These are phyloP conservation scores for Stephanodiscus triporus DNA, from an alignment of 108 stramenopile genomes.

Conservation along the genomic window DNA sequence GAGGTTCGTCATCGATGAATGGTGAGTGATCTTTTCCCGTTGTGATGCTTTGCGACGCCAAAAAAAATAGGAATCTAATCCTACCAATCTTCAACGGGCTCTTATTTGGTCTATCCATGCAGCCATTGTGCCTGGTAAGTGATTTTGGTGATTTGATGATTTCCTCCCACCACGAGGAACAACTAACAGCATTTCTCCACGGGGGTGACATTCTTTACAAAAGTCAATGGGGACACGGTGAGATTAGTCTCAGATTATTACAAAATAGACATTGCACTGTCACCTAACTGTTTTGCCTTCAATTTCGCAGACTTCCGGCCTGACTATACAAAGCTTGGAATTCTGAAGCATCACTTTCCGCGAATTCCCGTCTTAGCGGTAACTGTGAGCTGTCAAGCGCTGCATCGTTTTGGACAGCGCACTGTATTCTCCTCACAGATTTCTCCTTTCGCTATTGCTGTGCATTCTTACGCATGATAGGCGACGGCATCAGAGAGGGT, in stretches of 20 bases:
- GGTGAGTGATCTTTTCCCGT: conserved; percentile 2
- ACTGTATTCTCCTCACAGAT: background rate
- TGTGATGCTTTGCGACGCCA: background rate
- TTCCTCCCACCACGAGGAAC: background rate
- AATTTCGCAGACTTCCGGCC: conserved; percentile 83
- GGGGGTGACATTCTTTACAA: background rate
- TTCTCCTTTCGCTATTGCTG: conserved; percentile 21
- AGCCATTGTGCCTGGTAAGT: conserved; percentile 17
- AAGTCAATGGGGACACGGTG: conserved; percentile 75
- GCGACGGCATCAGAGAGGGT: conserved; percentile 91
- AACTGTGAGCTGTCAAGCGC: conserved; percentile 34
- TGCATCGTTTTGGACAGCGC: background rate
- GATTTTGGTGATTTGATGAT: background rate
- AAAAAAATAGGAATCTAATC: conserved; percentile 55
- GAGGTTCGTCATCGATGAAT: conserved; percentile 94
- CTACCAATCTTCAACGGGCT: conserved; percentile 43
- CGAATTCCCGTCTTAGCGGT: conserved; percentile 75
- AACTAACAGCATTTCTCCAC: background rate
- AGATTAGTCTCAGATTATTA: background rate
- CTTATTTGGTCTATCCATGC: background rate
- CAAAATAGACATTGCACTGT: background rate
- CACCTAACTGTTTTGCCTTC: background rate
- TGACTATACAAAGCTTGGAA: conserved; percentile 91
- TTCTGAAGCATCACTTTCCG: conserved; percentile 83
- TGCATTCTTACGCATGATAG: conserved; percentile 8